phyloP scores from a whole-genome alignment of 768 basidiomycete species.

The Exidia glandulosa region DNA sequence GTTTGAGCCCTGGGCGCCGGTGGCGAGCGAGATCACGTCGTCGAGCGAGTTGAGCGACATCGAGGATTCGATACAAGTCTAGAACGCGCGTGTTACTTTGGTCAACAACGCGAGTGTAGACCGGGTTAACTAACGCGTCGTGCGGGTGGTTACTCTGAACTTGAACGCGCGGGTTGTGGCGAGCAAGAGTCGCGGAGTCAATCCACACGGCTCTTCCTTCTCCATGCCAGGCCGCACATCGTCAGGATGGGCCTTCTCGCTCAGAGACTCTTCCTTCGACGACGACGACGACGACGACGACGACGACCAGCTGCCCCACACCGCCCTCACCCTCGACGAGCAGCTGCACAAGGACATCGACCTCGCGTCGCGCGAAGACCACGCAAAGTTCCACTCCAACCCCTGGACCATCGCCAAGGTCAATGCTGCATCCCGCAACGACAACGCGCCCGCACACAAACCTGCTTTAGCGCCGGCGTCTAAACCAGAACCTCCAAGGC shows the following conservation, averaged over 20 bases:
- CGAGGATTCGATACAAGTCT: too few relatives aligned
- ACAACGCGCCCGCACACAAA: background rate
- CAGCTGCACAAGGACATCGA: conserved; percentile 41
- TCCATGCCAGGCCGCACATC: background rate
- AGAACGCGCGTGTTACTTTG: too few relatives aligned
- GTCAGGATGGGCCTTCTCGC: background rate
- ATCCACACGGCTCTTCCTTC: background rate
- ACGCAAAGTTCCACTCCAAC: conserved; percentile 57
- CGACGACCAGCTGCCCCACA: background rate
- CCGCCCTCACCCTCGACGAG: conserved; percentile 13
- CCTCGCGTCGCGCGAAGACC: conserved; percentile 46
- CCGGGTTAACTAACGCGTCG: too few relatives aligned
- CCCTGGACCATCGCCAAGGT: conserved; percentile 75
- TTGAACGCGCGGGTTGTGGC: too few relatives aligned
- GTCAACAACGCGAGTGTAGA: too few relatives aligned
- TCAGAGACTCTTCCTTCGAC: conserved; percentile 2
- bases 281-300: conserved; percentile 9
- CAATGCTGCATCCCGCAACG: conserved; percentile 49
- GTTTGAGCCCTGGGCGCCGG: background rate
- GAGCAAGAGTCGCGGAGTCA: background rate
- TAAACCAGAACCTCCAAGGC: too few relatives aligned
- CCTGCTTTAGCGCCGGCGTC: too few relatives aligned
- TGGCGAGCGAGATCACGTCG: conserved; percentile 2
- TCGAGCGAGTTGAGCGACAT: conserved; percentile 1
- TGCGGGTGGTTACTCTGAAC: too few relatives aligned